Evolutionary conservation across 768 basidiomycete species (phyloP), one percentile per base, ranked within the genome.

Genomic region (Rhizopogon vulgaris): DNA sequence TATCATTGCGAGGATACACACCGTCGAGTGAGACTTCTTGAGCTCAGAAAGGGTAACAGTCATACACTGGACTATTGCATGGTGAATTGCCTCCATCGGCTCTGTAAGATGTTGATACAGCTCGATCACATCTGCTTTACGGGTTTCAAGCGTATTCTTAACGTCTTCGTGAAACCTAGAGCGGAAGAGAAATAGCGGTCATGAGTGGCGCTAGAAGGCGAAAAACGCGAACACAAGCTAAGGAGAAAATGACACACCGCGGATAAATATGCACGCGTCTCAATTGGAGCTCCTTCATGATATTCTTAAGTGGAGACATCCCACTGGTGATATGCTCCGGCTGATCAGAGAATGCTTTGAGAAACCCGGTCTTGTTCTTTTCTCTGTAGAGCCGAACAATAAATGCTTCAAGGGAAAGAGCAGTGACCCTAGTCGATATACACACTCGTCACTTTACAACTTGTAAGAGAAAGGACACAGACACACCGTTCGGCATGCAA

Each of bases 291-390:
- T 95, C 92, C 55, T 93, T 92, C 80, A 99, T 84, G 56, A 95
- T 87, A 49, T 86, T 93, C 60, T 85, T 88, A 18, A 99, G 73
- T 1, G 96, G 96, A 1, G 90, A 92, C 66, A 98, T 69, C 1
- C 94, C 95, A 56, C 83, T 90, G 0, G 88, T 94, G 55, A 99
- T 96, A 56, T 87, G 83, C 66, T 98, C 96, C 4, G 95, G 94
- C 60, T 97, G 89, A 67, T 98, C 96, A 2, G 93, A 91, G 63
- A 99, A 96, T 0, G 93, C 96, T 68, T 99, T 98, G 57, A 97
- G 73, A 67, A 98, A 99, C 1, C 95, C 95, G 2, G 74, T 76
- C 64, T 78, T 81, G 71, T 97, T 99, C 71, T 86, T 83, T 68
- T 96, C 86, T 38, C 95, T 81, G 64, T 87, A 97, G 2, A 96